Evolutionary conservation across 306 rosid species (phyloP).

Genomic region (Oemleria cerasiformis): DNA sequence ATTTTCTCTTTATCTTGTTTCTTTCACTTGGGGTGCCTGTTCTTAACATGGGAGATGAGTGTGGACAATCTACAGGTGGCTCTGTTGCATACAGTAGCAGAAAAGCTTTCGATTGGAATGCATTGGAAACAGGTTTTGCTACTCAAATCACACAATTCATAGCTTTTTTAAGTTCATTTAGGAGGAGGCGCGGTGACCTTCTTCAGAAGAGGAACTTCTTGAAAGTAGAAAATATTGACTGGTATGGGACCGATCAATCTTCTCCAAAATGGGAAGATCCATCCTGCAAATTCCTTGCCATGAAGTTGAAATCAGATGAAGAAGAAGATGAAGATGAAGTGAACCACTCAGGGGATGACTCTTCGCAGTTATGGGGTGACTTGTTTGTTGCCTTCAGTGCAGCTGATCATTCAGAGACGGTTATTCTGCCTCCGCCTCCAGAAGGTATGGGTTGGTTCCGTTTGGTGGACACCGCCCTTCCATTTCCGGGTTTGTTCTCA

Average conservation of each 20-base stretch:
- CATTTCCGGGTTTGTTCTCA: conserved; percentile 76
- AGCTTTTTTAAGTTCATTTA: conserved; percentile 58
- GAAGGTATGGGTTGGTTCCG: conserved; percentile 62
- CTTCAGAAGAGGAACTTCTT: conserved; percentile 60
- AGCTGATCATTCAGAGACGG: conserved; percentile 52
- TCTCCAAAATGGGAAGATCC: conserved; percentile 80
- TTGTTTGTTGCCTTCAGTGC: conserved; percentile 69
- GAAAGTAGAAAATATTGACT: conserved; percentile 73
- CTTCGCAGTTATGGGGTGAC: conserved; percentile 42
- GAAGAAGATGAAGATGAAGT: conserved; percentile 35
- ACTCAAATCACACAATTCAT: conserved; percentile 61
- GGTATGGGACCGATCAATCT: conserved; percentile 55
- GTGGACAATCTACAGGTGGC: conserved; percentile 75
- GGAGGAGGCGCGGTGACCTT: conserved; percentile 59
- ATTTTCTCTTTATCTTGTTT: conserved; percentile 63
- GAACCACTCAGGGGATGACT: conserved; percentile 21
- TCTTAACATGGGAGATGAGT: conserved; percentile 94
- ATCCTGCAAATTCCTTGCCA: conserved; percentile 70
- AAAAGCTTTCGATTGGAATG: conserved; percentile 63
- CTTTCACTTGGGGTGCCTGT: conserved; percentile 89
- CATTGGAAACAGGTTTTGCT: conserved; percentile 59
- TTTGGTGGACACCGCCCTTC: conserved; percentile 80
- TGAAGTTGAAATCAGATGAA: conserved; percentile 59
- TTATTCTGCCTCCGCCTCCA: conserved; percentile 49
- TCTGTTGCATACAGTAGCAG: conserved; percentile 47